A percentile compares a stretch with the other conserved stretches of the same genome.
Evolutionary conservation across 2,329 filamentous ascomycete genomes (phyloP).

Genomic region (Fusarium compactum): DNA sequence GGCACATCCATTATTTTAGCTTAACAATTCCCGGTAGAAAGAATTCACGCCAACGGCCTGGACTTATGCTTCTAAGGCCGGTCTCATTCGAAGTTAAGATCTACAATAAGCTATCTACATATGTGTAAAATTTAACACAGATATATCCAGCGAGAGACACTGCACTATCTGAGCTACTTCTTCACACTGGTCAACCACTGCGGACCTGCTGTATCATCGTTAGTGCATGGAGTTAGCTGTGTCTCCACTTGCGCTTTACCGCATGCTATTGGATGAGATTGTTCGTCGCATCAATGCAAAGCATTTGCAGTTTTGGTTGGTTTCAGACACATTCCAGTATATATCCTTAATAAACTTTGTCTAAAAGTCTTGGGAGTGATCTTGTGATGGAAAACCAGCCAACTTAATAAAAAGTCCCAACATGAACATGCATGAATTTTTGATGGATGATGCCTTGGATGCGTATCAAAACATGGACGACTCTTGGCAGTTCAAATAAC

Average conservation of each 20-base stretch:
- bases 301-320: not conserved
- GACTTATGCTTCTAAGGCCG: too few relatives aligned
- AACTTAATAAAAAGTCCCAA: not conserved
- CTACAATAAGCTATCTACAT: not conserved
- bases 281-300: not conserved
- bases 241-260: not conserved
- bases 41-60: too few relatives aligned
- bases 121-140: too few relatives aligned
- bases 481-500: not conserved
- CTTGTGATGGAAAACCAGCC: not conserved
- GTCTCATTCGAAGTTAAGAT: not conserved
- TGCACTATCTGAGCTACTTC: not conserved
- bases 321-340: not conserved
- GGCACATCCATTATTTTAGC: too few relatives aligned
- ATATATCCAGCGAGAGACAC: not conserved
- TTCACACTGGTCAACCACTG: fast-evolving
- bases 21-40: too few relatives aligned
- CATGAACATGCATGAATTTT: not conserved
- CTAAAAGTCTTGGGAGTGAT: not conserved
- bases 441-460: too few relatives aligned
- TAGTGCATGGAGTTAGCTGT: not conserved
- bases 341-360: not conserved
- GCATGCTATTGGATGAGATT: not conserved
- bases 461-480: not conserved
- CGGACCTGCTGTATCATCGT: not conserved